phyloP scores from a whole-genome alignment of 768 basidiomycete genomes.

The Tricholoma sp. region DNA sequence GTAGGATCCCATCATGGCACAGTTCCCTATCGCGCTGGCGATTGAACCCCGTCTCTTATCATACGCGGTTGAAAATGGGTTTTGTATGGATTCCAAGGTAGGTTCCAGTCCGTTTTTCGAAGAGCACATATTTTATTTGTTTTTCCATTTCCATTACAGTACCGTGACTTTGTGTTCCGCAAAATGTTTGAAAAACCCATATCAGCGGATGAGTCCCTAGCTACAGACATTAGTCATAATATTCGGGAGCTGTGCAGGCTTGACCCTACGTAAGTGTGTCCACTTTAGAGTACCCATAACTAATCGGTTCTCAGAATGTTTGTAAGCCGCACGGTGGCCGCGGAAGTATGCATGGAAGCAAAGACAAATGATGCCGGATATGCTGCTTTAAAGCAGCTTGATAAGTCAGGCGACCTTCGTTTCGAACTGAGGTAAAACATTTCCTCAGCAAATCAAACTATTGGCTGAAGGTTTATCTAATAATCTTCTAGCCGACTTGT shows the following conservation, averaged over 20 bases:
- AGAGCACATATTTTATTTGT: not conserved
- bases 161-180: conserved; percentile 82
- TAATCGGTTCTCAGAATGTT: conserved; percentile 57
- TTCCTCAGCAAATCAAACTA: not conserved
- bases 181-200: conserved; percentile 73
- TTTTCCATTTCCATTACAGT: conserved; percentile 33
- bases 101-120: conserved; percentile 9
- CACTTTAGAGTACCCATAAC: conserved; percentile 3
- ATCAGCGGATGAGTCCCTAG: conserved; percentile 42
- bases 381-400: conserved; percentile 58
- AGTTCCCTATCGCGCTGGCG: conserved; percentile 71
- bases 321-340: conserved; percentile 76
- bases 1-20: conserved; percentile 74
- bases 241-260: conserved; percentile 68
- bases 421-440: conserved; percentile 59
- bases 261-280: conserved; percentile 53
- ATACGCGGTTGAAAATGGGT: conserved; percentile 67
- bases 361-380: conserved; percentile 68
- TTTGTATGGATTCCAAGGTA: conserved; percentile 75
- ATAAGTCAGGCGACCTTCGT: conserved; percentile 58
- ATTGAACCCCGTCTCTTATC: conserved; percentile 74
- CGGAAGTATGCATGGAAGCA: conserved; percentile 78
- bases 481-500: conserved; percentile 43
- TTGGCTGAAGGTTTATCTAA: conserved; percentile 1
- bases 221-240: conserved; percentile 62